Base-by-base conservation (phyloP, 78 protist genomes). In the Monocercomonoides exilis region DNA sequence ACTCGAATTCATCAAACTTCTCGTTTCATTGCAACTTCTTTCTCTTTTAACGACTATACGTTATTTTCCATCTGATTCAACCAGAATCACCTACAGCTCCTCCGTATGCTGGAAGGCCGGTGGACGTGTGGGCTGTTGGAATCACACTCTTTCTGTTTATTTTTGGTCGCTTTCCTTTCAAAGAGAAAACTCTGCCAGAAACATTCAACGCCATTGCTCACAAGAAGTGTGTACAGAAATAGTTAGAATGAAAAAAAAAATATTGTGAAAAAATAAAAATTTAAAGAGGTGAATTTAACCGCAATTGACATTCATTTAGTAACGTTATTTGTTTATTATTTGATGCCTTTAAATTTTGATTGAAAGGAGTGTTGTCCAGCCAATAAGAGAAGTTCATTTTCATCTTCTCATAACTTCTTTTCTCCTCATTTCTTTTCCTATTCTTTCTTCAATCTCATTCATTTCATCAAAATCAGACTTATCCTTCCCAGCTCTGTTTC, bases 71-170 rank as follows among this genome's bases (percentile, higher is more conserved):
- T 54, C 70, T 11, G 11, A 54, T 54, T 54, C 70, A 21, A 11
- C 11, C 38, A 21, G 21, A 54, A 54, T 11, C 11, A 54, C 38
- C n/a, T n/a, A n/a, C 84, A n/a, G 36, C 42, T 32, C 1, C 80
- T 38, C 0, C 6, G 34, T 44, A 79, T 33, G 42, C 2, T 29
- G 87, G 87, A 0, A 1, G 6, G 6, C 77, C 36, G 6, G 3
- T 32, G 33, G 94, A 92, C 44, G 38, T 92, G n/a, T 92, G 94
- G 94, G 94, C 94, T 2, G 44, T 87, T 4, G 94, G 94, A 34
- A 88, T 90, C 34, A 92, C 92, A 3, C 29, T 92, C 36, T 92
- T 5, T 80, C 0, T 2, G 45, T 0, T 89, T 34, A 44, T 36
- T 34, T 43, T 77, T 86, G 94, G 91, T 3, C 2, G 1, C 46